Evolutionary conservation across 306 rosid species (phyloP), one percentile per base, ranked within the genome.

Genomic region (Mucuna pruriens): DNA sequence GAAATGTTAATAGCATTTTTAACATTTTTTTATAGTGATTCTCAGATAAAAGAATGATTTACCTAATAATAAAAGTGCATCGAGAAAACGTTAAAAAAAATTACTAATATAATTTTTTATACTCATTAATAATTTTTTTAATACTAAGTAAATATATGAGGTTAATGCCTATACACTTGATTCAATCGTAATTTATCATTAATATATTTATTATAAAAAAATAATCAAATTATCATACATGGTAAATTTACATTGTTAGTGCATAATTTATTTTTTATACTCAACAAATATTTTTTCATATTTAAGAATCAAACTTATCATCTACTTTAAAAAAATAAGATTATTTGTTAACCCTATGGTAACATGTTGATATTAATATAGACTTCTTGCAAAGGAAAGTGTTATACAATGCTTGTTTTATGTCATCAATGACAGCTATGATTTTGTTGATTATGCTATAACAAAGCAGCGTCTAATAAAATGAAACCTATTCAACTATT

Each of bases 361-460:
- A n/a, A n/a, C n/a, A n/a, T n/a, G n/a, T n/a, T n/a, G n/a, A n/a
- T n/a, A n/a, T n/a, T n/a, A n/a, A n/a, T n/a, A n/a, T n/a, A n/a
- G n/a, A n/a, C n/a, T n/a, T n/a, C 34, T 46, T 64, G 80, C 40
- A 1, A 71, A 45, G 20, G 77, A 71, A 75, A 81, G 61, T 83
- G 93, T 79, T 39, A 33, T 44, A 44, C 6, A 75, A 52, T 46
- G 31, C 39, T 80, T 72, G 79, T 83, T 71, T 44, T 3, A 49
- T 23, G 89, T 83, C 85, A 17, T 49, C 58, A 26, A 74, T 85
- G 42, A 46, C 75, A 75, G 66, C 85, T 36, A 60, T 75, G 34
- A 84, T 26, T 77, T 70, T 61, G 16, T 39, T 75, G 16, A 58
- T 57, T 48, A 36, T 48, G 74, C 69, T 10, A 66, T 34, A 74